A percentile compares a stretch with the other conserved stretches of the same genome.
Conservation (phyloP, 2,329 filamentous ascomycete species). For the Pseudogymnoascus sp. region DNA sequence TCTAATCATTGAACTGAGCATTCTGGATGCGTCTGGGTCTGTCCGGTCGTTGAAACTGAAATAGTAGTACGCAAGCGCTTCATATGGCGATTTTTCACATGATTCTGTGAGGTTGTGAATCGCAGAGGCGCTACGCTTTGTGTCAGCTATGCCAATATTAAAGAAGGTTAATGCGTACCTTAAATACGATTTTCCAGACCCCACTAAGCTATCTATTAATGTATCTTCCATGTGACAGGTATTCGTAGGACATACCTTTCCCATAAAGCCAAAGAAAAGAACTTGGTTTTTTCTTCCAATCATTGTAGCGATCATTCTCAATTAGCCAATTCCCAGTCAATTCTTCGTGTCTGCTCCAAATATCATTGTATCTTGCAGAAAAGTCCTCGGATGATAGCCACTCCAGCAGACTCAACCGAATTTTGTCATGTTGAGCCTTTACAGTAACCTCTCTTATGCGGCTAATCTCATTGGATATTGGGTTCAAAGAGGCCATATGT, state of each 20-base stretch:
- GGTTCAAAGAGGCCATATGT: background rate
- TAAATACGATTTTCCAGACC: constrained; percentile 13
- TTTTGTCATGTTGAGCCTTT: constrained; percentile 3
- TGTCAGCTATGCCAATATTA: background rate
- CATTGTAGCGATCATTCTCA: constrained; percentile 8
- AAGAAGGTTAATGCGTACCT: background rate
- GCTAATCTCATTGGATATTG: constrained; percentile 8
- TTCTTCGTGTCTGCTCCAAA: background rate
- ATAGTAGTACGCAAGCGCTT: constrained; percentile 21
- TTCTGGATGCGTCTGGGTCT: constrained; percentile 16
- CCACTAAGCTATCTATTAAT: constrained; percentile 1
- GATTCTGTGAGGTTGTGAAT: constrained; percentile 9
- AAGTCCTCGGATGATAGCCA: constrained; percentile 13
- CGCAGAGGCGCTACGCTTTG: background rate
- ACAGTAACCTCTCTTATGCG: background rate
- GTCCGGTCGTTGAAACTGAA: constrained; percentile 20
- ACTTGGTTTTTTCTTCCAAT: constrained; percentile 10
- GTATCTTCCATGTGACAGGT: background rate
- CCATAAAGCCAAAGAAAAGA: constrained; percentile 16
- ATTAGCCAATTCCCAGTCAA: constrained; percentile 13
- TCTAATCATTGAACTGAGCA: constrained; percentile 21
- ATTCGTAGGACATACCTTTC: constrained; percentile 10
- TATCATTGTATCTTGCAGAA: constrained; percentile 13
- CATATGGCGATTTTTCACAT: constrained; percentile 10
- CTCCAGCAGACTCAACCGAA: background rate